phyloP scores from a whole-genome alignment of 768 basidiomycete species.

The Amanita pallidorosea region DNA sequence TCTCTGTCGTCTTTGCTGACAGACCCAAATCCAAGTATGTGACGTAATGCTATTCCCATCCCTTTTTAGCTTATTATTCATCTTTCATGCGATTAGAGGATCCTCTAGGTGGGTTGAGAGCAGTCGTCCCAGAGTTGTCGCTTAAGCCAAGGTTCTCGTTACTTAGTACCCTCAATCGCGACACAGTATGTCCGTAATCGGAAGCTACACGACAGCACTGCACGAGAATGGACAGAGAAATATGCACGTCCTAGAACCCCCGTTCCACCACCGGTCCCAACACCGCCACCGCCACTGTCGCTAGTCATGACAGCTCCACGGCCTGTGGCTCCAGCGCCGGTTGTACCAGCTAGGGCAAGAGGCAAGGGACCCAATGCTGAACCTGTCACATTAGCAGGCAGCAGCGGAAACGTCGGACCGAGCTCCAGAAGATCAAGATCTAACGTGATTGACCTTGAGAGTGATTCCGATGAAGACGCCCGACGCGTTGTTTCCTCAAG shows the following conservation, averaged over 20 bases:
- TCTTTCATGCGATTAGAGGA: conserved; percentile 40
- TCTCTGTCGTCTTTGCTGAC: conserved; percentile 88
- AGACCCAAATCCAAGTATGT: conserved; percentile 86
- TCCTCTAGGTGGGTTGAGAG: conserved; percentile 44
- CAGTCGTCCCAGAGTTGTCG: not conserved
- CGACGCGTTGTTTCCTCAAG: conserved; percentile 5
- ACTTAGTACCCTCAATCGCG: conserved; percentile 59
- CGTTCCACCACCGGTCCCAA: conserved; percentile 9
- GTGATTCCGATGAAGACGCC: conserved; percentile 19
- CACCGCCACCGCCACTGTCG: conserved; percentile 16
- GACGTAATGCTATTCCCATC: conserved; percentile 7
- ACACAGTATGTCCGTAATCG: conserved; percentile 57
- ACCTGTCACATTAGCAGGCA: not conserved
- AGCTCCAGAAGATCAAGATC: conserved; percentile 1
- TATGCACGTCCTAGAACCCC: conserved; percentile 44
- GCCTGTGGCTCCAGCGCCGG: conserved; percentile 9
- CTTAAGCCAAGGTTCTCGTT: conserved; percentile 1
- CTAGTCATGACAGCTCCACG: conserved; percentile 9
- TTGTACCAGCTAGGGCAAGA: conserved; percentile 22
- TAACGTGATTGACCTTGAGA: conserved; percentile 9
- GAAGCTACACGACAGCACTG: conserved; percentile 63
- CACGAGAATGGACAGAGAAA: conserved; percentile 65
- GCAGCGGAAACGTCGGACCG: not conserved
- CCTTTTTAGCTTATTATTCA: conserved; percentile 1
- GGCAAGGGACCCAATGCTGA: conserved; percentile 1